Evolutionary conservation across 768 basidiomycete species (phyloP), one percentile per base, ranked within the genome.

Genomic region (Collybia mongolica): DNA sequence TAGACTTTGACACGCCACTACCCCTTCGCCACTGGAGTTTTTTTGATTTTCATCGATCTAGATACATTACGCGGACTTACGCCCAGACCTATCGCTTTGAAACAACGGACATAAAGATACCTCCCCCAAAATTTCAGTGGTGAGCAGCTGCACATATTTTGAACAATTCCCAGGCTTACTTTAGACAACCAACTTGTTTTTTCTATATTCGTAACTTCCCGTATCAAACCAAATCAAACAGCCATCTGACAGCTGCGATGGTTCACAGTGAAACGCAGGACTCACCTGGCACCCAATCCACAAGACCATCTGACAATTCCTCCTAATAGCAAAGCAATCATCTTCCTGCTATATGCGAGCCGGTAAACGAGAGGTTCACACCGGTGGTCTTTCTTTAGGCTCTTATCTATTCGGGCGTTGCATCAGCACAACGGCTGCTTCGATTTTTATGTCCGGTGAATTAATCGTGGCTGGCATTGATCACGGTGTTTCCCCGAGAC

Each of bases 361-460:
- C 39, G 39, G 39, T 23, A 40, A 40, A 40, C n/a, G 18, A 54
- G 37, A 47, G 17, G 32, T 35, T 53, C 49, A 46, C 44, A 46
- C 44, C 46, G 39, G 38, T 36, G 22, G 22, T 41, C 48, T 49
- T n/a, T 3, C 24, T 48, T 35, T 40, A 41, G 38, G n/a, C 37
- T 17, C 19, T 44, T 37, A 50, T 48, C 36, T 45, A 9, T 32
- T 48, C 43, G 49, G 51, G 37, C 24, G 41, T 29, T 29, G 15
- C 46, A 43, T 46, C 28, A 26, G 26, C 42, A 22, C 43, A 43
- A 41, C 5, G 6, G 17, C 35, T 45, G 28, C 47, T 45, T 46
- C 54, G 32, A 36, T 39, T 51, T n/a, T 40, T 24, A 41, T 11
- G 41, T 39, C 37, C 55, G 52, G 55, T 43, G 46, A 50, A 47